These are phyloP conservation scores for Sambucus nigra DNA, from an alignment of 129 eudicot species.

Conservation along the genomic window DNA sequence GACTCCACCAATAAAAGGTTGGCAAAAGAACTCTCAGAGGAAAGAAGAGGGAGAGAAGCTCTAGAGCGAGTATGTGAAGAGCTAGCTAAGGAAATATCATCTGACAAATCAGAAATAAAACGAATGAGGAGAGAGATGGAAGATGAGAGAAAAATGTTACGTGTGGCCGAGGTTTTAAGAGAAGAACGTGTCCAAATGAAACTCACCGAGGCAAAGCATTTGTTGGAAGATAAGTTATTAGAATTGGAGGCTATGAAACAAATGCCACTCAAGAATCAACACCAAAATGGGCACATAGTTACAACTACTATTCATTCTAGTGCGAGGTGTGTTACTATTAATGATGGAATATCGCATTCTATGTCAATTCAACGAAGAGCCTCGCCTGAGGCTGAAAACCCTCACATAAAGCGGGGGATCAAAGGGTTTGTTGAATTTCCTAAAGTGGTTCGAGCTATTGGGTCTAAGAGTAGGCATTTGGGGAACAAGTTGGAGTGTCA, in stretches of 20 bases:
- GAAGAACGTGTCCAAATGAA: constrained; percentile 93
- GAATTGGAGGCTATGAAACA: constrained; percentile 28
- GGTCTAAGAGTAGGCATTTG: constrained; percentile 42
- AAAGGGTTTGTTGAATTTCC: constrained; percentile 85
- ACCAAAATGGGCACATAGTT: constrained; percentile 11
- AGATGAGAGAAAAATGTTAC: constrained; percentile 76
- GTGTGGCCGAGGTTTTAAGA: constrained; percentile 68
- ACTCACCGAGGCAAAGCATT: constrained; percentile 61
- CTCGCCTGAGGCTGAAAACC: constrained; percentile 54
- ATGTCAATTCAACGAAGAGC: constrained; percentile 19
- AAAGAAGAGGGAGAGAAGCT: constrained; percentile 48
- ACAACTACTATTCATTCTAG: too few species aligned
- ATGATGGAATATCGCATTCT: constrained; percentile 10
- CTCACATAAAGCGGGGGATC: constrained; percentile 71
- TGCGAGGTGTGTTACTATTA: background rate
- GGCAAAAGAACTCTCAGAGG: constrained; percentile 34
- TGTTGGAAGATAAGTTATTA: constrained; percentile 55
- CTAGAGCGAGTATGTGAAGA: constrained; percentile 49
- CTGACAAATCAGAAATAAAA: constrained; percentile 28
- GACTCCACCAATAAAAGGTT: constrained; percentile 54
- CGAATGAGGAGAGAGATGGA: constrained; percentile 53
- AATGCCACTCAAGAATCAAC: constrained; percentile 1
- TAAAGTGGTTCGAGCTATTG: constrained; percentile 53
- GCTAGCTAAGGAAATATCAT: constrained; percentile 35
- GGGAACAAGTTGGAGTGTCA: constrained; percentile 68